Percentiles rank a stretch among this genome's conserved stretches.
Conservation (phyloP, 352 stramenopile genomes). For the Aphanomyces cochlioides region DNA sequence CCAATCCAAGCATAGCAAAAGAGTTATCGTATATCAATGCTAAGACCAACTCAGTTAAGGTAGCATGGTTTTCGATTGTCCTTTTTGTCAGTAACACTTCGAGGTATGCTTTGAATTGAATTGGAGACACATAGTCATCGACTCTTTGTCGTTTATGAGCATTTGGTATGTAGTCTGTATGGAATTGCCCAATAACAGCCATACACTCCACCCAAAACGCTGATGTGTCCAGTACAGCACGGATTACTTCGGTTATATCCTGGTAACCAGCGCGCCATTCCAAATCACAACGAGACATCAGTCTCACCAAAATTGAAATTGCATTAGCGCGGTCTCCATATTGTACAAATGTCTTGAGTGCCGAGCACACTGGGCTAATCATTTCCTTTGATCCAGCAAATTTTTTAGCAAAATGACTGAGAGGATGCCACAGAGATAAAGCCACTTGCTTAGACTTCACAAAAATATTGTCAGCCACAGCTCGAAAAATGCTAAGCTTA, state of each 20-base stretch:
- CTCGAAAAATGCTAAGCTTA: neutral
- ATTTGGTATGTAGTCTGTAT: constrained; percentile 9
- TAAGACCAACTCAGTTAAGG: neutral
- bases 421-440: neutral
- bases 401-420: constrained; percentile 4
- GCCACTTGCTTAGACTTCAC: neutral
- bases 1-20: neutral
- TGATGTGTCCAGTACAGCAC: neutral
- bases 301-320: too few relatives aligned
- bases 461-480: neutral
- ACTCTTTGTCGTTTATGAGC: constrained; percentile 20
- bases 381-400: neutral
- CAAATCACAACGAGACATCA: constrained; percentile 1
- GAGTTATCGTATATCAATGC: constrained; percentile 20
- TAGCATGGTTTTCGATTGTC: neutral
- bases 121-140: neutral
- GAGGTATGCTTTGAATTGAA: neutral
- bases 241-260: neutral
- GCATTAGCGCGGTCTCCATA: too few relatives aligned
- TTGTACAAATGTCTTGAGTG: too few relatives aligned
- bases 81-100: constrained; percentile 1
- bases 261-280: neutral
- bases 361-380: too few relatives aligned
- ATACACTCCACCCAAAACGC: constrained; percentile 4
- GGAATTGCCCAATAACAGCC: constrained; percentile 13